A percentile compares a stretch with the other conserved stretches of the same genome.
These are phyloP conservation scores for Kappamyces sp. DNA, from an alignment of 192 early-diverging fungal species.

Conservation along the genomic window DNA sequence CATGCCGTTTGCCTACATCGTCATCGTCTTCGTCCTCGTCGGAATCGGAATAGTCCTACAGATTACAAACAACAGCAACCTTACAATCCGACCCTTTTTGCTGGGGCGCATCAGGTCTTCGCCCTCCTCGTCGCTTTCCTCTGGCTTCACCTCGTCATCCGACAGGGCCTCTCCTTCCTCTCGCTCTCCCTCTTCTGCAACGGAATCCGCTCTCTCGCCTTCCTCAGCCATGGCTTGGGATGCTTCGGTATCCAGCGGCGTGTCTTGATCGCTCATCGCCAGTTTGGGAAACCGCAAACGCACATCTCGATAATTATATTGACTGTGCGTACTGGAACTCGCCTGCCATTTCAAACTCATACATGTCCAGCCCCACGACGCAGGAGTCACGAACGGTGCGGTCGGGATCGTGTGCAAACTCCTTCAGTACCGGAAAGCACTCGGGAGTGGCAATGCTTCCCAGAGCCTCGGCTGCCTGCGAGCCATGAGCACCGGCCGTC, in stretches of 20 bases:
- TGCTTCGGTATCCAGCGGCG: too few species aligned
- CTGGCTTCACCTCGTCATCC: constrained; percentile 4
- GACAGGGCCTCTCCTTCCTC: constrained; percentile 16
- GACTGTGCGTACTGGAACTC: constrained; percentile 78
- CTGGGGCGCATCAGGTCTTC: too few species aligned
- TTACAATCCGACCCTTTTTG: background rate
- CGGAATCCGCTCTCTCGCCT: constrained; percentile 11
- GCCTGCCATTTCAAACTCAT: constrained; percentile 78
- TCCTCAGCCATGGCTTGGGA: too few species aligned
- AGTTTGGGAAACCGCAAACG: background rate
- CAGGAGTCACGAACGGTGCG: constrained; percentile 86
- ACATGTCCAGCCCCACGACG: constrained; percentile 93
- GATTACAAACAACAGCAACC: constrained; percentile 3
- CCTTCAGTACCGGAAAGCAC: constrained; percentile 63
- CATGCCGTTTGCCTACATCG: constrained; percentile 6
- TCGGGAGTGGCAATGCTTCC: constrained; percentile 91
- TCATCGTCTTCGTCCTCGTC: constrained; percentile 40
- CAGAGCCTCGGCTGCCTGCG: constrained; percentile 80
- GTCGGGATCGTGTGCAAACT: constrained; percentile 69
- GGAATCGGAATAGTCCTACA: background rate
- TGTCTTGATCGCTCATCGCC: too few species aligned
- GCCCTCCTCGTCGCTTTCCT: too few species aligned
- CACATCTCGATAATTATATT: background rate
- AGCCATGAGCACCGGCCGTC: too few species aligned
- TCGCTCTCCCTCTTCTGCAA: constrained; percentile 10